Percentiles rank a stretch among this genome's conserved stretches.
Evolutionary conservation across 768 basidiomycete species (phyloP).

Genomic region (Leccinum uliginosum): DNA sequence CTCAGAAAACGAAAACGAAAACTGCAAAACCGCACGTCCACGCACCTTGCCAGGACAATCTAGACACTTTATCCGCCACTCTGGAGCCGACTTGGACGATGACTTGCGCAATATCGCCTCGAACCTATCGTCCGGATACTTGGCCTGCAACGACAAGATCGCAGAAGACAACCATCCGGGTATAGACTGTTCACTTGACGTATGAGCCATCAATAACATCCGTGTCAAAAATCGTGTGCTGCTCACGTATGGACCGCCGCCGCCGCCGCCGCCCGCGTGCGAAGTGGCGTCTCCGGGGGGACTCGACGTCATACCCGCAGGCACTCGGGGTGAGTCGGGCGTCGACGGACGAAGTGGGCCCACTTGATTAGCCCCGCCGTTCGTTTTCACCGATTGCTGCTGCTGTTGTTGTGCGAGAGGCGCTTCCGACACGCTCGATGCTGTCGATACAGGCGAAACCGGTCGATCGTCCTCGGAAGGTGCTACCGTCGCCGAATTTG

Average conservation of each 20-base stretch:
- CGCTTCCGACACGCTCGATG: constrained; percentile 69
- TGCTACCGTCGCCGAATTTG: constrained; percentile 25
- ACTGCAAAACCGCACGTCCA: not conserved
- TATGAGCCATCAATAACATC: constrained; percentile 31
- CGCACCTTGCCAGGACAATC: constrained; percentile 91
- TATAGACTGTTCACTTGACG: constrained; percentile 35
- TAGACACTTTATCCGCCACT: constrained; percentile 89
- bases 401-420: constrained; percentile 58
- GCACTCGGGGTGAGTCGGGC: constrained; percentile 22
- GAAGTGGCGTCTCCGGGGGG: constrained; percentile 16
- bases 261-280: constrained; percentile 5
- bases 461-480: constrained; percentile 49
- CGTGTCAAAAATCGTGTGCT: constrained; percentile 14
- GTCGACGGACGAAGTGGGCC: constrained; percentile 18
- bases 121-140: constrained; percentile 80
- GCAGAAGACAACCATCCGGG: constrained; percentile 72
- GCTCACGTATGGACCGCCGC: constrained; percentile 25
- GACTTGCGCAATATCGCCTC: constrained; percentile 67
- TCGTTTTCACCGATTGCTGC: constrained; percentile 49
- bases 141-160: constrained; percentile 61
- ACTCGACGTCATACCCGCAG: constrained; percentile 7
- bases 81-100: constrained; percentile 50
- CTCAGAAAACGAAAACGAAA: not conserved
- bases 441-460: constrained; percentile 66
- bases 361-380: constrained; percentile 39